phyloP scores from a whole-genome alignment of 306 rosid genomes.

The Chamaecrista fasciculata region DNA sequence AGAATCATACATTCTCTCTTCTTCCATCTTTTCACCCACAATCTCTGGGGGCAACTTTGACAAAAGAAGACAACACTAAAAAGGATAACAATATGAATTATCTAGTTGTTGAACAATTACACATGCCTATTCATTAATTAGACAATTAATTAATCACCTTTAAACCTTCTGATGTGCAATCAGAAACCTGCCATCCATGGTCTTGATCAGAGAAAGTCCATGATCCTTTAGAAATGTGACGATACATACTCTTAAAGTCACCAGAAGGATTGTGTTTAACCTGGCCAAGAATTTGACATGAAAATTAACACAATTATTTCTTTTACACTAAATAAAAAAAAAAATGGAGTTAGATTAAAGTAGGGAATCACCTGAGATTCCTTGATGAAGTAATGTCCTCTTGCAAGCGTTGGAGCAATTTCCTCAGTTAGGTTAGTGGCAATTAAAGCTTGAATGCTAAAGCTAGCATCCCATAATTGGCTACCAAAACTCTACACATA shows the following conservation, averaged over 20 bases:
- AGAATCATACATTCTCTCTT: slow-evolving; percentile 34
- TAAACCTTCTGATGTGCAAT: not conserved
- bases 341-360: too few relatives aligned
- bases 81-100: not conserved
- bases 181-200: not conserved
- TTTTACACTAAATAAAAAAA: too few relatives aligned
- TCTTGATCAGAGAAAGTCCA: not conserved
- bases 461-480: not conserved
- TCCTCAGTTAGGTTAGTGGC: not conserved
- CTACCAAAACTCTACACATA: not conserved
- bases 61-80: not conserved
- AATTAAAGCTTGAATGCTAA: not conserved
- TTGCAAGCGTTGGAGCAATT: not conserved
- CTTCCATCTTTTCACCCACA: not conserved
- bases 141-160: not conserved
- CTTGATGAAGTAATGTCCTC: not conserved
- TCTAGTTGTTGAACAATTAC: not conserved
- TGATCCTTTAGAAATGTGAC: not conserved
- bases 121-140: not conserved
- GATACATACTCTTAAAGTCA: not conserved
- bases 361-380: not conserved
- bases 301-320: too few relatives aligned
- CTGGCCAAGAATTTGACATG: not conserved
- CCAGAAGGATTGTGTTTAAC: not conserved
- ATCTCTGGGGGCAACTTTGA: not conserved